phyloP scores from a whole-genome alignment of 1,139 yeast genomes.

The Taphrina pruni region DNA sequence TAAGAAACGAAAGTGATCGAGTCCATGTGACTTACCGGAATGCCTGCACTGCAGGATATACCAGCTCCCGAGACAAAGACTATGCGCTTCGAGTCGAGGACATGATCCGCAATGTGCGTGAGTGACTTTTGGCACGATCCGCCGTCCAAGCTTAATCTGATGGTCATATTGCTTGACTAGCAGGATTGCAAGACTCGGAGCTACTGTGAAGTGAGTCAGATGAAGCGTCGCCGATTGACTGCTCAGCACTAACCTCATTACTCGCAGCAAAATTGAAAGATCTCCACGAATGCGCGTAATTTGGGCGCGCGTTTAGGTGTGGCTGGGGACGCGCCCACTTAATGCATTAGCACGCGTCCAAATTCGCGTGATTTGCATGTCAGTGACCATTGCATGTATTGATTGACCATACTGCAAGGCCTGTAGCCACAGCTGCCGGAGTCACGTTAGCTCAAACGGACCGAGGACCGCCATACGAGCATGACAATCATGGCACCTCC shows the following conservation, averaged over 20 bases:
- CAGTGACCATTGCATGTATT: too few species aligned
- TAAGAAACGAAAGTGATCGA: background rate
- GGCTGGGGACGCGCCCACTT: conserved; percentile 17
- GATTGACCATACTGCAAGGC: too few species aligned
- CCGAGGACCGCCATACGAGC: too few species aligned
- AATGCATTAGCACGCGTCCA: conserved; percentile 10
- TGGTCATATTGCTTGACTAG: conserved; percentile 16
- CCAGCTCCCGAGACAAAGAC: conserved; percentile 76
- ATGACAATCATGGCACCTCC: too few species aligned
- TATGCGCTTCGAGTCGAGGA: conserved; percentile 53
- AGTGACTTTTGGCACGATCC: conserved; percentile 25
- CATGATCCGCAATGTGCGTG: conserved; percentile 28
- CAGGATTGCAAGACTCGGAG: too few species aligned
- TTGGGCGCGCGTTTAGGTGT: conserved; percentile 10
- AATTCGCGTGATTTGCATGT: too few species aligned
- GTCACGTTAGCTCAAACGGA: too few species aligned
- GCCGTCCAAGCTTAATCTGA: conserved; percentile 1
- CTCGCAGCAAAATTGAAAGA: background rate
- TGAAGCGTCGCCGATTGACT: too few species aligned
- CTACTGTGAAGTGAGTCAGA: too few species aligned
- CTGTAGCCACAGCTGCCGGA: background rate
- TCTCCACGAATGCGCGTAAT: conserved; percentile 17
- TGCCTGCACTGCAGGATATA: conserved; percentile 93
- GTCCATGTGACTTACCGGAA: conserved; percentile 58
- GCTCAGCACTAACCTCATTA: too few species aligned